These are phyloP conservation scores for Talaromyces verruculosus DNA, from an alignment of 2,329 filamentous ascomycete genomes.

Conservation along the genomic window DNA sequence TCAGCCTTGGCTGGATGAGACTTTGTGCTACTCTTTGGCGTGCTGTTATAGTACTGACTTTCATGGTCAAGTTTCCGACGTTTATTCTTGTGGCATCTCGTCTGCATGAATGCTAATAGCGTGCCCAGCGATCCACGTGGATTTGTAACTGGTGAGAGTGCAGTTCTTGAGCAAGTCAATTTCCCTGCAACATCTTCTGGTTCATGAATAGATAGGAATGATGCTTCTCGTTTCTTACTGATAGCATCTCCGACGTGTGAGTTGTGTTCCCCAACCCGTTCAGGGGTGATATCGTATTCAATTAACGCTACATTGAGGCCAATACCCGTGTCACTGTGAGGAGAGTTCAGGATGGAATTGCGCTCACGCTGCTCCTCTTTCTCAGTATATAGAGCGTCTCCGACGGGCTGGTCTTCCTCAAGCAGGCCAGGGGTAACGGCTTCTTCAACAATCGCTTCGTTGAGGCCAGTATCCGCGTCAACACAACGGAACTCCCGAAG, in stretches of 20 bases:
- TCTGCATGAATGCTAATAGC: constrained; percentile 53
- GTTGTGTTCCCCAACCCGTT: not conserved
- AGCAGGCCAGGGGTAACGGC: not conserved
- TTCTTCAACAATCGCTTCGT: not conserved
- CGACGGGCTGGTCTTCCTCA: not conserved
- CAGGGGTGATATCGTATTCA: not conserved
- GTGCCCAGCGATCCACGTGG: constrained; percentile 39
- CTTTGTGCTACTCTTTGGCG: not conserved
- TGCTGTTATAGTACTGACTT: constrained; percentile 30
- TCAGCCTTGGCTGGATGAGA: not conserved
- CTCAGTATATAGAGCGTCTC: constrained; percentile 2
- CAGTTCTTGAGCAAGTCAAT: not conserved
- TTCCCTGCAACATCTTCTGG: not conserved
- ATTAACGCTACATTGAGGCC: not conserved
- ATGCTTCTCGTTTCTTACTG: not conserved
- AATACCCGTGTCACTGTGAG: not conserved
- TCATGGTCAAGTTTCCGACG: constrained; percentile 28
- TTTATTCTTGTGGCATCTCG: constrained; percentile 40
- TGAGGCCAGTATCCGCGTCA: not conserved
- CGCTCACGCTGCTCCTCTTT: not conserved
- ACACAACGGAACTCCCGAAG: not conserved
- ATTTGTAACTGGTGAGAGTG: no score
- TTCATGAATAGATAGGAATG: not conserved
- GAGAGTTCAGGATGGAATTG: not conserved
- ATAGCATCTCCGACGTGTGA: not conserved